Base-by-base conservation (phyloP, 2,329 filamentous ascomycete species). In the Xylaria sp. region DNA sequence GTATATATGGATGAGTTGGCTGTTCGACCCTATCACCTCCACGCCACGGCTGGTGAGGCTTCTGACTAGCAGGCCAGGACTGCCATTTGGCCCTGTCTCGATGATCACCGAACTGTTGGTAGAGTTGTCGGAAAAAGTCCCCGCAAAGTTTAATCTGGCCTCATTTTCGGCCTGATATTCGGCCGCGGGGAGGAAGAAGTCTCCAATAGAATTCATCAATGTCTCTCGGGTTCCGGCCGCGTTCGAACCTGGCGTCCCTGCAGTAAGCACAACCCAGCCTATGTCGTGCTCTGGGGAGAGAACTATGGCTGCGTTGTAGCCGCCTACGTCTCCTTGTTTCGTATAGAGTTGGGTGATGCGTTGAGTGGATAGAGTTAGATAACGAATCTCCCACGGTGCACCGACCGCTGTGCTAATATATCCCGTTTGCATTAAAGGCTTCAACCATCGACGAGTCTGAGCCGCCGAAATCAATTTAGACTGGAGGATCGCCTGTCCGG, bases 361-460 rank as follows among this genome's bases (percentile, higher is more conserved):
- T 38, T 54, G 27, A 27, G 55, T 35, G 10, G 65, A 43, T 10
- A 60, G 17, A 5, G 58, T 52, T 7, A 69, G 54, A 25, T 63
- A 56, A 10, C 59, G 53, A 23, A 73, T 71, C 51, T 73, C 71
- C 71, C 71, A 73, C 1, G 70, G 70, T 37, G 65, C 67, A 19
- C 71, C 70, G 33, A 72, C 69, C 2, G 67, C 63, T 1, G 54
- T 54, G 29, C 53, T 49, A 17, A 62, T 47, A 33, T 61, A 57
- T 27, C 67, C 67, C 0, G 64, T 69, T n/a, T 71, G 65, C 13
- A 51, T 59, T 13, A 60, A 29, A 3, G 71, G 70, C 47, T 70
- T 69, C 35, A 73, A 37, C 70, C 68, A 73, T 31, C 67, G 62
- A n/a, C 67, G 64, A 2, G 71, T 73, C 13, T 57, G 43, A 6